These are phyloP conservation scores for Barbatosphaeria neglecta DNA, from an alignment of 495 filamentous ascomycete species.

Conservation along the genomic window DNA sequence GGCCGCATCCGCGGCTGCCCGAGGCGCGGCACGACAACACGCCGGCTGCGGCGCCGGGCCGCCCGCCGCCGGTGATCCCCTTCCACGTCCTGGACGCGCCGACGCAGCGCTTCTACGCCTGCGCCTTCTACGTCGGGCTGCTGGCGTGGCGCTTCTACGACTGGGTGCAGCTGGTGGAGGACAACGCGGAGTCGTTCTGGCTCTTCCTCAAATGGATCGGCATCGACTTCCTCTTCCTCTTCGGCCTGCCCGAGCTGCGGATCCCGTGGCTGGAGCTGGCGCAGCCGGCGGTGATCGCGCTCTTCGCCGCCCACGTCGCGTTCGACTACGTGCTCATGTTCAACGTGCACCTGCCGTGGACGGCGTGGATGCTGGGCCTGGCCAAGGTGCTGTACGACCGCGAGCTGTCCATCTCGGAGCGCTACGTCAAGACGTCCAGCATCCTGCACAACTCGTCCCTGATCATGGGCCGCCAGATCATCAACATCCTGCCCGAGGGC, in stretches of 20 bases:
- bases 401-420: slow-evolving; percentile 81
- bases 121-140: slow-evolving; percentile 60
- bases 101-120: slow-evolving; percentile 74
- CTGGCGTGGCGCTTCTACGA: slow-evolving; percentile 77
- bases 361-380: slow-evolving; percentile 53
- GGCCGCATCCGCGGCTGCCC: slow-evolving; percentile 20
- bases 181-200: slow-evolving; percentile 70
- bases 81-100: slow-evolving; percentile 69
- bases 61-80: slow-evolving; percentile 57
- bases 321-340: slow-evolving; percentile 85
- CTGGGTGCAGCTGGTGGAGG: slow-evolving; percentile 58
- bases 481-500: slow-evolving; percentile 93
- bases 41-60: slow-evolving; percentile 10
- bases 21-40: slow-evolving; percentile 22
- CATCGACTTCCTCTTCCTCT: slow-evolving; percentile 74
- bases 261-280: slow-evolving; percentile 96
- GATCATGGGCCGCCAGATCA: slow-evolving; percentile 88
- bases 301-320: slow-evolving; percentile 57
- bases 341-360: slow-evolving; percentile 62
- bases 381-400: slow-evolving; percentile 73
- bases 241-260: slow-evolving; percentile 66
- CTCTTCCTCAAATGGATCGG: slow-evolving; percentile 86
- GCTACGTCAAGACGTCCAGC: slow-evolving; percentile 70
- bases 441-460: slow-evolving; percentile 84
- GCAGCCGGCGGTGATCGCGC: slow-evolving; percentile 49